Percentiles rank a stretch among this genome's conserved stretches.
Evolutionary conservation across 139 green algal species (phyloP).

Genomic region (Coelastrella sp.): DNA sequence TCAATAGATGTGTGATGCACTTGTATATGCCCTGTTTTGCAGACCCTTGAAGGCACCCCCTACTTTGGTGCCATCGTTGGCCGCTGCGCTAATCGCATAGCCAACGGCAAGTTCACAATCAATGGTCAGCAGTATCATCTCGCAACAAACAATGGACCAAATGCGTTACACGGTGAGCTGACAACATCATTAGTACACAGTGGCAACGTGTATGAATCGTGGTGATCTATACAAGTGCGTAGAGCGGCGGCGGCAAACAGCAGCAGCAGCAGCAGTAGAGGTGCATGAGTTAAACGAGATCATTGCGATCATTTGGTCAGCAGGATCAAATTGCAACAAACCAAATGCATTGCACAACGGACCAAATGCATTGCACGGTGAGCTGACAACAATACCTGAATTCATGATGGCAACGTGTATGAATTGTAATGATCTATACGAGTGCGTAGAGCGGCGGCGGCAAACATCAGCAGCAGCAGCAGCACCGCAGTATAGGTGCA

Average conservation of each 20-base stretch:
- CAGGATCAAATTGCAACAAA: too few relatives aligned
- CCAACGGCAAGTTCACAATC: constrained; percentile 79
- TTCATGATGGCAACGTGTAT: too few relatives aligned
- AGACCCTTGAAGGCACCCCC: constrained; percentile 53
- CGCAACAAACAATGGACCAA: constrained; percentile 80
- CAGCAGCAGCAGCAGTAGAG: too few relatives aligned
- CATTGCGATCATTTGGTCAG: too few relatives aligned
- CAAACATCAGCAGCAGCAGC: too few relatives aligned
- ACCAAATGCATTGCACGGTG: constrained; percentile 88
- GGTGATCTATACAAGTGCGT: too few relatives aligned
- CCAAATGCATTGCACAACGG: constrained; percentile 88
- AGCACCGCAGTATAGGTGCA: constrained; percentile 85
- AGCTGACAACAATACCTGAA: too few relatives aligned
- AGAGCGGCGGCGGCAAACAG: too few relatives aligned
- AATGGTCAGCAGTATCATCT: constrained; percentile 80
- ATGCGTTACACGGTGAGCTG: constrained; percentile 87
- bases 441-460: constrained; percentile 81
- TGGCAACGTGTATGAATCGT: too few relatives aligned
- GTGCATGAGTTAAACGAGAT: too few relatives aligned
- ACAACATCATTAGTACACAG: not conserved
- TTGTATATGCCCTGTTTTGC: not conserved
- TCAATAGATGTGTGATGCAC: not conserved
- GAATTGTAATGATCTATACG: too few relatives aligned
- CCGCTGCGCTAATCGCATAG: constrained; percentile 94
- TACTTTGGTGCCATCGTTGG: constrained; percentile 96